Conservation (phyloP, 2,329 filamentous ascomycete species). For the Aspergillus uvarum region DNA sequence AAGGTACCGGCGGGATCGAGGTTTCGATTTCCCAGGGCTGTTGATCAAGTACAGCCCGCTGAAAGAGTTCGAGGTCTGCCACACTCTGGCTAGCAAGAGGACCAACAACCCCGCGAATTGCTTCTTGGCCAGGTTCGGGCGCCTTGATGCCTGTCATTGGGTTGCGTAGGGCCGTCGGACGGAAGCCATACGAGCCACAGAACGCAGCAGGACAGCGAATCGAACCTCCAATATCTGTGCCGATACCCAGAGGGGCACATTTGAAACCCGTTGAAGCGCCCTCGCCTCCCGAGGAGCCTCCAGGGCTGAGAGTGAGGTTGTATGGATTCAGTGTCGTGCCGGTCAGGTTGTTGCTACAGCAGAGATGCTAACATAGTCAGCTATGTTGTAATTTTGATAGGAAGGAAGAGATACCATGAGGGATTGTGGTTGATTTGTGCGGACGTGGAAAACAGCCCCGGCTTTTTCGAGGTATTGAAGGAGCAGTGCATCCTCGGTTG, state of each 20-base stretch:
- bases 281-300: constrained; percentile 48
- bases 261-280: constrained; percentile 44
- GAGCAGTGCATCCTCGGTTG: constrained; percentile 36
- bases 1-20: constrained; percentile 42
- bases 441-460: constrained; percentile 46
- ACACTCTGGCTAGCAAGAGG: constrained; percentile 29
- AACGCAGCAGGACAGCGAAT: constrained; percentile 48
- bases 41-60: constrained; percentile 38
- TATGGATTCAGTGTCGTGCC: constrained; percentile 43
- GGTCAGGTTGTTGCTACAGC: constrained; percentile 43
- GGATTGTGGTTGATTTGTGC: constrained; percentile 46
- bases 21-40: constrained; percentile 47
- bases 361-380: constrained; percentile 31
- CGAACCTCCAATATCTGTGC: constrained; percentile 51
- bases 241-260: constrained; percentile 45
- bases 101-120: constrained; percentile 37
- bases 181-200: constrained; percentile 46
- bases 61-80: constrained; percentile 40
- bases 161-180: constrained; percentile 39
- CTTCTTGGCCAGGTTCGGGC: constrained; percentile 36
- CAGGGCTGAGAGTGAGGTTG: constrained; percentile 41
- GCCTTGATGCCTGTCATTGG: constrained; percentile 32
- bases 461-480: constrained; percentile 34
- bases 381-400: not conserved
- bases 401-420: constrained; percentile 34